Base-by-base conservation (phyloP, 345 rosid genomes). In the Triadica sebifera region DNA sequence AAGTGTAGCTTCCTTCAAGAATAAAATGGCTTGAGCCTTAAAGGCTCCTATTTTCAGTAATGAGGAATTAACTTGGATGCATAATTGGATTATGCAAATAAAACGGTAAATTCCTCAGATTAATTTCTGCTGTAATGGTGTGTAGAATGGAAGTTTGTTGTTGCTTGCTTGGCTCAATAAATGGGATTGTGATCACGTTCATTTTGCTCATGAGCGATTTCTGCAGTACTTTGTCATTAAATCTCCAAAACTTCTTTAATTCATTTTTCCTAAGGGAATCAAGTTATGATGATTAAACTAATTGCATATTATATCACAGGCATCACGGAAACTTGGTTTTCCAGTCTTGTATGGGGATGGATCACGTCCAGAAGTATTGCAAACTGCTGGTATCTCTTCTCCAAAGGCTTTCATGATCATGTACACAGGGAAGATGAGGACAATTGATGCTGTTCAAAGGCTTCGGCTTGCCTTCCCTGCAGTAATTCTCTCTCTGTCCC, bases 401-500 rank as follows among this genome's bases (percentile, higher is more conserved):
- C 98, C 98, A 3, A 94, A 91, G 85, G 98, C 99, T 69, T 89
- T 94, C 74, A 85, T 94, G 97, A 84, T 94, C 74, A 92, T 92
- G 93, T 90, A 92, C 84, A 89, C 89, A 29, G 98, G 90, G 68
- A 90, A 72, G 88, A 87, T 87, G 82, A 90, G 86, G 82, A 87
- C 97, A 37, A 71, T 83, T 13, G 98, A 92, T 78, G 96, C 98
- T 67, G 98, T 92, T 72, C 84, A 89, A 80, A 87, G 97, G 84
- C 96, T 95, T 65, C 91, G 94, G 29, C 93, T 91, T 68, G 94
- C 98, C 74, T 95, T 89, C 81, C 97, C 99, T 3, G 87, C 80
- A 56, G 97, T 89, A 84, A 74, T 59, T 43, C 68, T 65, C 75
- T 79, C 66, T 15, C 78, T n/a, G n/a, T n/a, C n/a, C n/a, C n/a